Conservation (phyloP, 139 green algal species). For the Pleodorina starrii region DNA sequence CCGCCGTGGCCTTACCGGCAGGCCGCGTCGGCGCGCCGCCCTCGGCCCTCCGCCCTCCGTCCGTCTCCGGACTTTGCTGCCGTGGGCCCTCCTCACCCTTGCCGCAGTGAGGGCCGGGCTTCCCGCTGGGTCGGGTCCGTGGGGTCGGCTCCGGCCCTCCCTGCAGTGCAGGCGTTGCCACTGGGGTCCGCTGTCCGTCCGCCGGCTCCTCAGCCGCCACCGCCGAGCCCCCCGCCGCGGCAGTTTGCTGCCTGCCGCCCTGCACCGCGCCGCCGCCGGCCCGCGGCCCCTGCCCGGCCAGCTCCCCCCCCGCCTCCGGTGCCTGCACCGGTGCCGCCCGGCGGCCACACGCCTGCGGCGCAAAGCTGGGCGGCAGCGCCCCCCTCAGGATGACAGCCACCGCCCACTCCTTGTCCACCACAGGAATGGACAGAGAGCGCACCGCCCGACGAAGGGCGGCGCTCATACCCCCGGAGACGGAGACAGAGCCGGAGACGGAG, state of each 20-base stretch:
- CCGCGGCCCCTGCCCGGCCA: no score
- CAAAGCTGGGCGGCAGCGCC: slow-evolving; percentile 13
- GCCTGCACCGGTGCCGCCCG: not conserved
- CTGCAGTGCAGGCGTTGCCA: not conserved
- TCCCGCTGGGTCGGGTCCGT: no score
- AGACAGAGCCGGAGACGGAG: no score
- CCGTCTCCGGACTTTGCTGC: no score
- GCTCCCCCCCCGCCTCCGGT: no score
- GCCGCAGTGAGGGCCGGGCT: no score
- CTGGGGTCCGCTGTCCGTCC: not conserved
- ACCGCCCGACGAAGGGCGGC: slow-evolving; percentile 19
- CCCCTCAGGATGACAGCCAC: slow-evolving; percentile 29
- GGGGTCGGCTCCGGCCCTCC: not conserved
- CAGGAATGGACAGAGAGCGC: slow-evolving; percentile 17
- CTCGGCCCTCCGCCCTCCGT: no score
- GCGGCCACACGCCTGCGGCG: not conserved
- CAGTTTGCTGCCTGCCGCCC: not conserved
- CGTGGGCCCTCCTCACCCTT: not conserved
- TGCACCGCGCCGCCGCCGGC: not conserved
- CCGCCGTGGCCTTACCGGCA: no score
- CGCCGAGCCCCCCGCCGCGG: not conserved
- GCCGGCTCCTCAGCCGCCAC: not conserved
- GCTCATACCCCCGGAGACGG: no score
- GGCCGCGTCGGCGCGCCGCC: no score
- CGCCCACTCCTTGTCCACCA: slow-evolving; percentile 47